Base-by-base conservation (phyloP, 768 basidiomycete genomes). In the Cystofilobasidium ferigula region DNA sequence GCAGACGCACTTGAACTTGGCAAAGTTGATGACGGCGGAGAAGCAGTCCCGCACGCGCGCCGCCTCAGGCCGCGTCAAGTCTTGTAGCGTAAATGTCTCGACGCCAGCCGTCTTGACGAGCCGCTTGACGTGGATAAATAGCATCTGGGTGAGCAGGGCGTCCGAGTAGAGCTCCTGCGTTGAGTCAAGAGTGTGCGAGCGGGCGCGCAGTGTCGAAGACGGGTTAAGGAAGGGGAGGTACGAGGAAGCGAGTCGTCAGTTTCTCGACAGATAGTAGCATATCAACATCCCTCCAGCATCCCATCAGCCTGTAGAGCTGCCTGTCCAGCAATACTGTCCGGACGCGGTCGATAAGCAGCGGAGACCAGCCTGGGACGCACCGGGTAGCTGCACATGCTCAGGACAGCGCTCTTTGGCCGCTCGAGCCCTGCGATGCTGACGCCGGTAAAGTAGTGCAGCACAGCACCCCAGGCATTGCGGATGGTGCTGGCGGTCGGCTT, bases 21-120 rank as follows among this genome's bases (percentile, higher is more conserved):
- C 83, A 74, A 93, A 89, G 77, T 95, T 95, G 79, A 93, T 88
- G 70, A 94, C 87, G 2, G 87, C 89, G 40, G 88, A 89, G 69
- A 95, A 82, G 45, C 87, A 79, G 61, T 82, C 80, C 34, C 86
- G 80, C 0, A 89, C 88, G 34, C 92, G 84, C 47, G 85, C 82
- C 32, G 83, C 78, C 10, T 88, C 86, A 1, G 92, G 92, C 54
- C 79, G 80, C 63, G 80, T 79, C 22, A 94, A 74, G 70, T 95
- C 92, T 69, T 80, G 83, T 61, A 87, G 78, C 69, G 80, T 84
- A 74, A 94, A 92, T 73, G 87, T 84, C 62, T 85, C 82, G 43
- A 88, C 82, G 71, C 84, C 80, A 7, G 89, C 86, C 0, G 87
- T 85, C 58, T 76, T 79, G 3, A 87, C 86, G 36, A 91, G 82